Base-by-base conservation (phyloP, 441 rosid species). In the Corymbia citriodora region DNA sequence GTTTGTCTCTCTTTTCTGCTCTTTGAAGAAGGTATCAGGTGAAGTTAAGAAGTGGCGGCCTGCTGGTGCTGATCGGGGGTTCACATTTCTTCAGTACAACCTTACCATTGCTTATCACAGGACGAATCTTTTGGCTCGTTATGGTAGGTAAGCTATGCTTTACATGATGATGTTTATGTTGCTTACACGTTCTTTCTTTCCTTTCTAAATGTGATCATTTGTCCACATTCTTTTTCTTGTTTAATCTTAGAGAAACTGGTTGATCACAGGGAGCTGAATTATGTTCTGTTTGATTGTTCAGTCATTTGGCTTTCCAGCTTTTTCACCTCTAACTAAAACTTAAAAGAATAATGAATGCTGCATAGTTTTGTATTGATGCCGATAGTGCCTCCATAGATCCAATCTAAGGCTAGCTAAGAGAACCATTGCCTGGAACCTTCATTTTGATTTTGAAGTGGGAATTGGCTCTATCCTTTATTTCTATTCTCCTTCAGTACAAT, bases 21-120 rank as follows among this genome's bases (percentile, higher is more conserved):
- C 94, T 54, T 93, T 98, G 88, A 96, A 92, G 94, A 92, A 91
- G 16, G 98, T 91, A 87, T 91, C 95, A 0, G 89, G 93, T 89
- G 97, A 96, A 55, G 91, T 97, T 89, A 97, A 96, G 93, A 98
- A 98, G 94, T 98, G 99, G 99, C 96, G 99, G 8, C 99, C 99
- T 9, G 97, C 91, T 5, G 96, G 98, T 91, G 99, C 99, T 13
- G 99, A 98, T 93, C 97, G 99, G 33, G 99, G 99, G 31, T 97
- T 96, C 90, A 97, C 98, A 0, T 97, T 96, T 94, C 92, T 95
- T 92, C 91, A 33, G 6, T 96, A 96, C 90, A 98, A 98, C 93
- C 94, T 98, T 29, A 98, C 99, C 25, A 95, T 98, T 92, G 97
- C 99, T 0, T 98, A 98, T 91, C 99, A 98, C 91, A 94, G 98